Evolutionary conservation across 2,329 filamentous ascomycete species (phyloP).

Genomic region (Microdochium trichocladiopsis): DNA sequence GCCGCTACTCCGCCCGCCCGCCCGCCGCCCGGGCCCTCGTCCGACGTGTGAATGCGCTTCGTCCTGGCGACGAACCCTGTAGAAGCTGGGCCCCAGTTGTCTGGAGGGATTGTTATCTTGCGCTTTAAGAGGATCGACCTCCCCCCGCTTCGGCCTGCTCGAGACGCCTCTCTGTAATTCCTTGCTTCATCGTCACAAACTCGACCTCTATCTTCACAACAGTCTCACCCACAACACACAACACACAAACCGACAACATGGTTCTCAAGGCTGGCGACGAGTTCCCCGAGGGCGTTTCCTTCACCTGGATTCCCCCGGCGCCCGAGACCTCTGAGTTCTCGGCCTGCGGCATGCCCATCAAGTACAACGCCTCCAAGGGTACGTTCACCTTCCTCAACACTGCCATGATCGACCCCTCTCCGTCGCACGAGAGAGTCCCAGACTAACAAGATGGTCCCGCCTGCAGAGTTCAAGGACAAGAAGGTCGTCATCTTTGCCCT

Average conservation of each 20-base stretch:
- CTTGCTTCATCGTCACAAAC: background rate
- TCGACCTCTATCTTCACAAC: background rate
- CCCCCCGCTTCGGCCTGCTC: background rate
- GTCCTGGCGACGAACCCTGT: background rate
- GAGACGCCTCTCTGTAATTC: no score
- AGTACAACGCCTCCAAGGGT: conserved; percentile 74
- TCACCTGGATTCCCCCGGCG: conserved; percentile 77
- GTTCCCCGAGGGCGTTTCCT: conserved; percentile 75
- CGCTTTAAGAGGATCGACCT: background rate
- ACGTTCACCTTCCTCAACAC: conserved; percentile 11
- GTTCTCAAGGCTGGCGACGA: conserved; percentile 72
- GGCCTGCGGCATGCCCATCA: conserved; percentile 69
- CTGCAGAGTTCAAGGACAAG: conserved; percentile 42
- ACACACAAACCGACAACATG: conserved; percentile 21
- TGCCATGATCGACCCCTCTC: background rate
- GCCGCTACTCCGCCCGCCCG: no score
- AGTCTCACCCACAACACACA: background rate
- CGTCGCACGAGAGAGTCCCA: background rate
- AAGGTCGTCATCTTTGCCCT: conserved; percentile 47
- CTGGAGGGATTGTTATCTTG: background rate
- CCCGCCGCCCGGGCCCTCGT: background rate
- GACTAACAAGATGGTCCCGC: background rate
- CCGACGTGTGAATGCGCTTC: background rate
- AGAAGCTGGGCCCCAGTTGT: background rate
- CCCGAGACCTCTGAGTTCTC: conserved; percentile 62